Evolutionary conservation across 441 rosid species (phyloP).

Genomic region (Erodium moschatum): DNA sequence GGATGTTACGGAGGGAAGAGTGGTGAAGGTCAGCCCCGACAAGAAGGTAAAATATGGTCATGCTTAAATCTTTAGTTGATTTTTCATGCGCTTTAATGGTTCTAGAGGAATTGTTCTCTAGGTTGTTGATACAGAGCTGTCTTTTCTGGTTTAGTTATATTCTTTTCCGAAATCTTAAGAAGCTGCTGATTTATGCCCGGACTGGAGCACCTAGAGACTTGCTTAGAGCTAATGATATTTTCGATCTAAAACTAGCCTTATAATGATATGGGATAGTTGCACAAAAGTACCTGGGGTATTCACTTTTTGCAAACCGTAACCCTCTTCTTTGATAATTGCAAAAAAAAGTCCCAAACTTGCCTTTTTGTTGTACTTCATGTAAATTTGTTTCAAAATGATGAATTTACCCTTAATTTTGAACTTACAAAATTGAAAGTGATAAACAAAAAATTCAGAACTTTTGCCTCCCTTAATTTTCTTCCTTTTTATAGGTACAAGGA

Average conservation of each 20-base stretch:
- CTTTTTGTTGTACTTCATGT: no score
- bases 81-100: constrained; percentile 4
- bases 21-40: constrained; percentile 25
- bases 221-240: not conserved
- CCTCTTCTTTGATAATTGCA: no score
- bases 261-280: not conserved
- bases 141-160: not conserved
- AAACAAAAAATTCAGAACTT: no score
- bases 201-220: not conserved
- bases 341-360: no score
- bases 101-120: not conserved
- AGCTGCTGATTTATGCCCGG: not conserved
- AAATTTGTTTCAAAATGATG: no score
- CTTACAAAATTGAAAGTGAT: no score
- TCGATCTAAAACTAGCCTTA: not conserved
- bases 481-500: no score
- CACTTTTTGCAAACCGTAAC: no score
- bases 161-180: not conserved
- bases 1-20: constrained; percentile 33
- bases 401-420: no score
- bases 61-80: not conserved
- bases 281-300: not conserved
- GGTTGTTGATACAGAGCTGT: not conserved
- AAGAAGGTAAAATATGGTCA: constrained; percentile 39
- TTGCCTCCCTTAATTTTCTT: no score